phyloP scores from a whole-genome alignment of 129 eudicot species.

The Artemisia annua region DNA sequence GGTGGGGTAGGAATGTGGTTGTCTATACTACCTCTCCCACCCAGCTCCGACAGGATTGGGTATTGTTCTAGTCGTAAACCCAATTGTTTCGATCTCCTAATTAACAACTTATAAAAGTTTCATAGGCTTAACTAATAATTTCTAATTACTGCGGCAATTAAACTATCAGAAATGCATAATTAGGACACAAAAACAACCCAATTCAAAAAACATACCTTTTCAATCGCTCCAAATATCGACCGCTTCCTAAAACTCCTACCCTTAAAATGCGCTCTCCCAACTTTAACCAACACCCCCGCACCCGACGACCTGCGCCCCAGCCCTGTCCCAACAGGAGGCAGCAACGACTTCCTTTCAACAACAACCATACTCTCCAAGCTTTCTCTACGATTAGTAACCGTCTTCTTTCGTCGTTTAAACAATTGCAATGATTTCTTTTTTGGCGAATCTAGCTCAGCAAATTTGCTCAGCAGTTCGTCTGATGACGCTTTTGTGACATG shows the following conservation, averaged over 20 bases:
- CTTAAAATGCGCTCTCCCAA: constrained; percentile 52
- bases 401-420: constrained; percentile 46
- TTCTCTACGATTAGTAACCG: constrained; percentile 23
- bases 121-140: too few species aligned
- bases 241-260: constrained; percentile 58
- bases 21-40: too few species aligned
- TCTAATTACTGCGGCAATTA: background rate
- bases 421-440: constrained; percentile 32
- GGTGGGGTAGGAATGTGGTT: too few species aligned
- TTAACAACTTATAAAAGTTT: background rate
- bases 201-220: constrained; percentile 52
- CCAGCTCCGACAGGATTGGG: too few species aligned
- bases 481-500: constrained; percentile 81
- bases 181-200: constrained; percentile 5
- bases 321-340: constrained; percentile 33
- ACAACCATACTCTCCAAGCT: constrained; percentile 27
- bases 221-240: constrained; percentile 57
- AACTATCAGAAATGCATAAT: constrained; percentile 1
- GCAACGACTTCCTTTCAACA: constrained; percentile 68
- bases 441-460: constrained; percentile 61
- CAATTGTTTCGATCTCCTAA: background rate
- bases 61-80: too few species aligned
- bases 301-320: constrained; percentile 33
- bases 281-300: constrained; percentile 39
- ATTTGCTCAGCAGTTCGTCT: constrained; percentile 75